These are phyloP conservation scores for Beauveria pseudobassiana DNA, from an alignment of 2,329 filamentous ascomycete genomes.

Conservation along the genomic window DNA sequence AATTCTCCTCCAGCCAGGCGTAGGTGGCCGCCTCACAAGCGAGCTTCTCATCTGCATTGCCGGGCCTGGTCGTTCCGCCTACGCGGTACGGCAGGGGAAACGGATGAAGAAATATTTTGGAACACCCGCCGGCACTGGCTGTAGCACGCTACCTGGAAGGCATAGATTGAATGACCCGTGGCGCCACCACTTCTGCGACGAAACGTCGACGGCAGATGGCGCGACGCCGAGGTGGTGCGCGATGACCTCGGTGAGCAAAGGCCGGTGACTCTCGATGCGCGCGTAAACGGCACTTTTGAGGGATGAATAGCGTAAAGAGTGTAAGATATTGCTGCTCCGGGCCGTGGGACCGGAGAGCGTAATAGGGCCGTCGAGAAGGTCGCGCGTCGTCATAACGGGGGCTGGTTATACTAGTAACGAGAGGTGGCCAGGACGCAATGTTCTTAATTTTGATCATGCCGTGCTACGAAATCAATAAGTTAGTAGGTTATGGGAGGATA, in stretches of 20 bases:
- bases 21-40: slow-evolving; percentile 31
- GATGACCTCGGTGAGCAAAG: neutral
- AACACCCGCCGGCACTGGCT: neutral
- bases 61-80: slow-evolving; percentile 26
- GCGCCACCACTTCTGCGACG: slow-evolving; percentile 13
- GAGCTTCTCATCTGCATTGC: slow-evolving; percentile 34
- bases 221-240: neutral
- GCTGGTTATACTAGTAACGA: no score
- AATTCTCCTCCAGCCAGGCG: slow-evolving; percentile 30
- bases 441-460: no score
- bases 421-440: no score
- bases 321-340: no score
- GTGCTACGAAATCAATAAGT: no score
- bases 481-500: no score
- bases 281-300: slow-evolving; percentile 11
- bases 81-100: slow-evolving; percentile 27
- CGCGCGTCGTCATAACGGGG: no score
- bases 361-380: no score
- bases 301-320: no score
- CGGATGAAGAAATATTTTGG: slow-evolving; percentile 16
- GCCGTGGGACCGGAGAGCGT: no score
- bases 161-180: slow-evolving; percentile 30
- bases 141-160: slow-evolving; percentile 12
- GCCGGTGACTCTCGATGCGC: slow-evolving; percentile 7
- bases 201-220: slow-evolving; percentile 5